Evolutionary conservation across 169 alveolate genomes (phyloP).

Genomic region (Amoebophrya sp.): DNA sequence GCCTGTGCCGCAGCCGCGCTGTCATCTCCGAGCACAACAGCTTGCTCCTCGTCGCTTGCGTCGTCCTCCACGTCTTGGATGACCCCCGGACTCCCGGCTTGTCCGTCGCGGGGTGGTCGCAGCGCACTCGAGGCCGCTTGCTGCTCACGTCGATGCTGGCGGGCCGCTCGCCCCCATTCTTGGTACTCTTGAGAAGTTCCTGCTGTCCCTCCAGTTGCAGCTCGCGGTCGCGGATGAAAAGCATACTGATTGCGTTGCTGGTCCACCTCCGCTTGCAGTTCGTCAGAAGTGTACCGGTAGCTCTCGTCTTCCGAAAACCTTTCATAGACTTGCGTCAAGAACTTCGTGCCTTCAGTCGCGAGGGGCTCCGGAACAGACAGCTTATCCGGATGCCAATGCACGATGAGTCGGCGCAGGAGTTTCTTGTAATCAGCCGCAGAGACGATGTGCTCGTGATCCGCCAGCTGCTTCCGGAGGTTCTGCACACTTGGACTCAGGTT

Average conservation of each 20-base stretch:
- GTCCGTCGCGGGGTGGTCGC: neutral
- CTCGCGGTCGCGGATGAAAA: neutral
- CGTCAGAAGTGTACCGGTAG: neutral
- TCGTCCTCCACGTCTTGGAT: neutral
- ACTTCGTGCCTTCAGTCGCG: neutral
- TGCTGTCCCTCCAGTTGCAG: neutral
- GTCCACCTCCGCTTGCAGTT: neutral
- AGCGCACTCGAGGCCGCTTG: neutral
- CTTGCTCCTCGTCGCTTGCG: neutral
- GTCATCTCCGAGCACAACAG: neutral
- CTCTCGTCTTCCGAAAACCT: neutral
- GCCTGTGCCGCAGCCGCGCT: neutral
- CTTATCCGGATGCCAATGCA: neutral
- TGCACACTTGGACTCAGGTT: neutral
- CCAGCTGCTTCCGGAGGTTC: neutral
- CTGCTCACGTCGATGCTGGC: neutral
- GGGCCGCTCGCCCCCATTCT: neutral
- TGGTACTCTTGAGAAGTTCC: neutral
- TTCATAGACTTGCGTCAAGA: neutral
- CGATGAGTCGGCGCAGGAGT: neutral
- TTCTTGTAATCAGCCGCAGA: neutral
- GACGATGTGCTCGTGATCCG: neutral
- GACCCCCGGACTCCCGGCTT: neutral
- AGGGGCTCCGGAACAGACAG: neutral
- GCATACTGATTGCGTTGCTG: neutral